phyloP scores from a whole-genome alignment of 2,329 filamentous ascomycete species.

The Emericellopsis atlantica region DNA sequence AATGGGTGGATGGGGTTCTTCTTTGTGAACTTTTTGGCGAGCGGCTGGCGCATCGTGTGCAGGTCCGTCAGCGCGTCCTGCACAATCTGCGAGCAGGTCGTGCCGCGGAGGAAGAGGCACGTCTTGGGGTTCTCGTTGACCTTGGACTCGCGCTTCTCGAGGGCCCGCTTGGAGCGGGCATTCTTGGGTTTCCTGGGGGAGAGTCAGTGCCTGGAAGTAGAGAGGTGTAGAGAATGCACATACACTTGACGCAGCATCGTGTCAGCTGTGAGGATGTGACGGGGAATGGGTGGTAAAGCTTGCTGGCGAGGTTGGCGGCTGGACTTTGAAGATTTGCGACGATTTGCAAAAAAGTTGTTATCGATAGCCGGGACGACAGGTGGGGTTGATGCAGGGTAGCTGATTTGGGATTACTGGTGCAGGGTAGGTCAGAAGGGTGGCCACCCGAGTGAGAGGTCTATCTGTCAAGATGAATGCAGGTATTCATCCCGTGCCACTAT shows the following conservation, averaged over 20 bases:
- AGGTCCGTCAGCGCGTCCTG: constrained; percentile 80
- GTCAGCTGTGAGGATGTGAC: background rate
- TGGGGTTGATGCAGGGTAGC: too few relatives aligned
- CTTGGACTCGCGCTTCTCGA: constrained; percentile 89
- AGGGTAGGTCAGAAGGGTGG: too few relatives aligned
- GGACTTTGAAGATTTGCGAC: too few relatives aligned
- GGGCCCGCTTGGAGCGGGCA: constrained; percentile 86
- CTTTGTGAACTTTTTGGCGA: constrained; percentile 87
- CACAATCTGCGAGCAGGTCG: constrained; percentile 68
- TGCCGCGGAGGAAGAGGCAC: constrained; percentile 80
- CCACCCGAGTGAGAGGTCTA: too few relatives aligned
- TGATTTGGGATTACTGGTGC: too few relatives aligned
- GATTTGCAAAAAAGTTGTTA: constrained; percentile 2
- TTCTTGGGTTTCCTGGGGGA: constrained; percentile 42
- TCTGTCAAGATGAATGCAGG: too few relatives aligned
- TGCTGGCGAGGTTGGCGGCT: too few relatives aligned
- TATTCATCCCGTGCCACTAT: too few relatives aligned
- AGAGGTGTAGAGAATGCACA: constrained; percentile 5
- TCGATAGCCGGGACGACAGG: constrained; percentile 1
- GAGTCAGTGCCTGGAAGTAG: background rate
- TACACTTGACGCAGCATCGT: constrained; percentile 39
- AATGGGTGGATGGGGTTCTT: constrained; percentile 95
- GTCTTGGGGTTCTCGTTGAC: constrained; percentile 80
- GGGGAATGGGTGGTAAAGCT: too few relatives aligned
- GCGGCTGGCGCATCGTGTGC: constrained; percentile 69